These are phyloP conservation scores for Cyclocybe cylindracea DNA, from an alignment of 768 basidiomycete genomes.

Conservation along the genomic window DNA sequence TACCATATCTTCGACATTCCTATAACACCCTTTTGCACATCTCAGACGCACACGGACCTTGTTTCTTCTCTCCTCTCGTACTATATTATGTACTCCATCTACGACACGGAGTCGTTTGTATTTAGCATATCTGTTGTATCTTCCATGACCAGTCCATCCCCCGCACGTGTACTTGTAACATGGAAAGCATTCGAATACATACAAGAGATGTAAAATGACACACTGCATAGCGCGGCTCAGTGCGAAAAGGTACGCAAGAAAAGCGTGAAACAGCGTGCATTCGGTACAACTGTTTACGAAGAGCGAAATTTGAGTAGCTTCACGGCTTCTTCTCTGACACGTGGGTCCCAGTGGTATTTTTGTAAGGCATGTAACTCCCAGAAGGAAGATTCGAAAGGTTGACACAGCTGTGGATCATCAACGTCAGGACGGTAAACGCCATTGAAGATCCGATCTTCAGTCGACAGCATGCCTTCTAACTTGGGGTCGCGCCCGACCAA, in stretches of 20 bases:
- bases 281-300: slow-evolving; percentile 15
- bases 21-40: slow-evolving; percentile 5
- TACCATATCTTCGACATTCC: slow-evolving; percentile 15
- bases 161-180: too few species aligned
- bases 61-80: slow-evolving; percentile 4
- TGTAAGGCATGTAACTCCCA: slow-evolving; percentile 79
- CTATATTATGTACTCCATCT: background rate
- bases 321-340: slow-evolving; percentile 66
- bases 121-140: slow-evolving; percentile 18
- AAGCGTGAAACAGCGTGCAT: background rate
- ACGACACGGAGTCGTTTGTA: slow-evolving; percentile 25
- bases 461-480: slow-evolving; percentile 81
- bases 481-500: slow-evolving; percentile 78
- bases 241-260: background rate
- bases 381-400: slow-evolving; percentile 82
- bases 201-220: slow-evolving; percentile 22
- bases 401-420: slow-evolving; percentile 84
- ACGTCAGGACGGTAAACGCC: slow-evolving; percentile 85
- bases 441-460: slow-evolving; percentile 82
- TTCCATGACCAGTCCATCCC: slow-evolving; percentile 14
- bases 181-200: slow-evolving; percentile 8
- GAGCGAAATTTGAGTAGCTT: slow-evolving; percentile 48
- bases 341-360: slow-evolving; percentile 61
- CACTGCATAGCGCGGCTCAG: slow-evolving; percentile 11
- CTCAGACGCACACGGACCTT: slow-evolving; percentile 17